Percentiles rank a stretch among this genome's conserved stretches.
Conservation (phyloP, 2,329 filamentous ascomycete genomes). For the Colletotrichum phormii region DNA sequence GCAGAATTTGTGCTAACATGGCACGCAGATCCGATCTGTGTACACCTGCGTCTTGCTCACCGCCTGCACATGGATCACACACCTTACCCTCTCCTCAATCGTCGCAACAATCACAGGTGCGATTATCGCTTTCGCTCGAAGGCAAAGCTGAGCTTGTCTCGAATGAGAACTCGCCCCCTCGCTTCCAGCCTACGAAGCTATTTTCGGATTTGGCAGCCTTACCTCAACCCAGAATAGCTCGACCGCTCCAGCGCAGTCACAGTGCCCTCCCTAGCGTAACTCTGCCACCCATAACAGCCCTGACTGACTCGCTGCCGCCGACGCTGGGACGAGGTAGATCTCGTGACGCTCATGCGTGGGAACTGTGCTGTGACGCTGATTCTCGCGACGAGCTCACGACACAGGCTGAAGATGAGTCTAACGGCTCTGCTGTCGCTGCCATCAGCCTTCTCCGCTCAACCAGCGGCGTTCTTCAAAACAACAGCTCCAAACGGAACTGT, state of each 20-base stretch:
- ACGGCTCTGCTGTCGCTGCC: conserved; percentile 82
- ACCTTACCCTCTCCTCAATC: conserved; percentile 48
- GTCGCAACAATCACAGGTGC: conserved; percentile 64
- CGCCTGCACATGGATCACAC: conserved; percentile 48
- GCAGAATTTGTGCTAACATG: conserved; percentile 33
- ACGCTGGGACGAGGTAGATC: conserved; percentile 78
- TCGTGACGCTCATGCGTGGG: conserved; percentile 89
- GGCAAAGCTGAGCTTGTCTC: conserved; percentile 90
- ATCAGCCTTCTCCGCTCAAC: conserved; percentile 84
- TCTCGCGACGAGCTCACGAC: conserved; percentile 80
- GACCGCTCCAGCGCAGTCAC: conserved; percentile 73
- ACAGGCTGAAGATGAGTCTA: conserved; percentile 84
- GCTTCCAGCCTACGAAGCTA: conserved; percentile 62
- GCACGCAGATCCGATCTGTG: conserved; percentile 56
- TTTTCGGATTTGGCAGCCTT: conserved; percentile 60
- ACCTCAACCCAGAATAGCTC: conserved; percentile 53
- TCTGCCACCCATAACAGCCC: conserved; percentile 65
- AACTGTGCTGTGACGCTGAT: conserved; percentile 88
- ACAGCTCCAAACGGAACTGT: conserved; percentile 75
- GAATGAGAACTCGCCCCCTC: conserved; percentile 76
- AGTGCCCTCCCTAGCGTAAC: conserved; percentile 73
- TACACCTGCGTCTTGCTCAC: conserved; percentile 55
- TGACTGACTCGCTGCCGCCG: conserved; percentile 65
- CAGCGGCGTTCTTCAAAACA: conserved; percentile 64
- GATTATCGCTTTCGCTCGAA: conserved; percentile 86